Base-by-base conservation (phyloP, 805 yeast species). In the Lipomyces mesembrius region DNA sequence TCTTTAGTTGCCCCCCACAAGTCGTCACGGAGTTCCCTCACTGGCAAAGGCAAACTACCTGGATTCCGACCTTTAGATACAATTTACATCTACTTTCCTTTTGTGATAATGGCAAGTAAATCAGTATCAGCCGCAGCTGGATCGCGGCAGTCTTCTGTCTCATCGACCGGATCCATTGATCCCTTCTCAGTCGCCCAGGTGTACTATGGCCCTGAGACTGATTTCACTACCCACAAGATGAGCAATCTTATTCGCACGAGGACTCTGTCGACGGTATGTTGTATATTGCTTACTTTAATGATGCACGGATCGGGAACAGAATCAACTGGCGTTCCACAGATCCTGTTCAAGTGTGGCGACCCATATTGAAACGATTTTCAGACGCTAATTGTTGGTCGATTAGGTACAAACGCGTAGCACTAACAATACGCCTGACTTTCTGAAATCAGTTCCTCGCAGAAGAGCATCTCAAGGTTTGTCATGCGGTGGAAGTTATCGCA, bases 171-270 rank as follows among this genome's bases (percentile, higher is more conserved):
- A n/a, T 60, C 64, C 1, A 58, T 82, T 55, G 88, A 88, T 74
- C 95, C 95, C 0, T 88, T 81, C 69, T 88, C 88, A 20, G 77
- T 80, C n/a, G 84, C 94, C 0, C 93, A 88, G 59, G 80, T 83
- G 32, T 90, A 90, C 75, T 89, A 90, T 76, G 90, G 91, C 3
- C 87, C 89, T 1, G 76, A 75, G 39, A 59, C 67, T 37, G 71
- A 68, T 49, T 51, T 62, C 57, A 62, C 57, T 37, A 61, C 69
- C 8, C 59, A 54, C 34, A 62, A 56, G 64, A 82, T 84, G 1
- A 79, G 92, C 72, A 88, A 92, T 0, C 80, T 84, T 81, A 83
- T 88, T 59, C 65, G 71, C 8, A 63, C 71, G 22, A 53, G 71
- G 20, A 68, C 71, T 5, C 63, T 68, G 59, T 64, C 68, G 4